Percentiles rank a stretch among this genome's conserved stretches.
Evolutionary conservation across 1,284 basidiomycete species (phyloP).

Genomic region (Rhodotorula sp.): DNA sequence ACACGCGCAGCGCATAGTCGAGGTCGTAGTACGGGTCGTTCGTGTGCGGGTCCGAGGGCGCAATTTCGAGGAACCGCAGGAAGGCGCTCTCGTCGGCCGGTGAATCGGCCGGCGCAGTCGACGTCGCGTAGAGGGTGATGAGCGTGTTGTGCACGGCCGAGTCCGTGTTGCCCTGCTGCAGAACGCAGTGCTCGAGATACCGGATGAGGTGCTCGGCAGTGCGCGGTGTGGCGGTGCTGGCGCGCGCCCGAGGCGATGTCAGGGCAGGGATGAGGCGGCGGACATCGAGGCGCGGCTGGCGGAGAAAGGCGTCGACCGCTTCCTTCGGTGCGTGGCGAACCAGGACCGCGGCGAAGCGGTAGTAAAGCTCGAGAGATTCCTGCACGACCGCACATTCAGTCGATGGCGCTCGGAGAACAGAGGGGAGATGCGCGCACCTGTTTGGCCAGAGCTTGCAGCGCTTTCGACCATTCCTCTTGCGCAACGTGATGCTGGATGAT

Average conservation of each 20-base stretch:
- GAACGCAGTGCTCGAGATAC: slow-evolving; percentile 81
- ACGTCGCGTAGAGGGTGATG: slow-evolving; percentile 76
- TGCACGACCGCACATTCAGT: slow-evolving; percentile 47
- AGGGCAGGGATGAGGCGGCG: slow-evolving; percentile 86
- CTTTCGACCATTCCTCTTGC: slow-evolving; percentile 88
- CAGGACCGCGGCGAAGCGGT: slow-evolving; percentile 84
- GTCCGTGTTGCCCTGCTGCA: slow-evolving; percentile 74
- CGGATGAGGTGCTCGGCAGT: slow-evolving; percentile 67
- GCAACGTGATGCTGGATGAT: slow-evolving; percentile 92
- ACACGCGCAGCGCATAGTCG: slow-evolving; percentile 91
- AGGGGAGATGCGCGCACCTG: slow-evolving; percentile 61
- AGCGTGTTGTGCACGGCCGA: slow-evolving; percentile 92
- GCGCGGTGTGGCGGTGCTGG: slow-evolving; percentile 56
- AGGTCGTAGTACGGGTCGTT: slow-evolving; percentile 92
- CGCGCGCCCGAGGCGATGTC: slow-evolving; percentile 19
- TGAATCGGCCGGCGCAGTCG: slow-evolving; percentile 45
- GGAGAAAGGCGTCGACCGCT: slow-evolving; percentile 88
- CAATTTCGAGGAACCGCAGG: slow-evolving; percentile 79
- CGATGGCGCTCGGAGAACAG: too few species aligned
- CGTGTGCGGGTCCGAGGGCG: slow-evolving; percentile 77
- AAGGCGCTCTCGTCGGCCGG: slow-evolving; percentile 69
- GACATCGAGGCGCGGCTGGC: slow-evolving; percentile 75
- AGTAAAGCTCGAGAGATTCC: slow-evolving; percentile 74
- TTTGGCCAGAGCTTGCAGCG: slow-evolving; percentile 80
- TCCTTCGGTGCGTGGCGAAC: slow-evolving; percentile 83